These are phyloP conservation scores for Geranium rotundifolium DNA, from an alignment of 345 rosid genomes.

Conservation along the genomic window DNA sequence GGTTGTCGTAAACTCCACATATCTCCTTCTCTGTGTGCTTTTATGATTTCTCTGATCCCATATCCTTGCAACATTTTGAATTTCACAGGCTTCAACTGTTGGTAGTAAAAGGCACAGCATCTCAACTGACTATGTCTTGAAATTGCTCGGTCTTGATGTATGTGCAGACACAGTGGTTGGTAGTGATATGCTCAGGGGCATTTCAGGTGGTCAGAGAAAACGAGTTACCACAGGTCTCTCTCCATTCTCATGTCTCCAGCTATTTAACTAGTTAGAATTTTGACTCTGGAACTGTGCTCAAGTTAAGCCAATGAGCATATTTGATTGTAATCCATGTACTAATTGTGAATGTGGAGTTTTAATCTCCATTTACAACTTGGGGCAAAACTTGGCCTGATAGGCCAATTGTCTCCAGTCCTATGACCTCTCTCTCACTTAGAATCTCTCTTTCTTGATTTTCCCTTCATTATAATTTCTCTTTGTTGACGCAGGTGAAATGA, in stretches of 20 bases:
- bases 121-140: constrained; percentile 72
- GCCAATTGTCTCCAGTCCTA: neutral
- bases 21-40: neutral
- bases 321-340: neutral
- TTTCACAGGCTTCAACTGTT: constrained; percentile 63
- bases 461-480: neutral
- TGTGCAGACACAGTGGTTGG: constrained; percentile 86
- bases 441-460: too few species aligned
- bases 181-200: constrained; percentile 89
- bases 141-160: constrained; percentile 82
- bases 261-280: neutral
- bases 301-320: too few species aligned
- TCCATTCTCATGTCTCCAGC: neutral
- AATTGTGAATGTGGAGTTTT: neutral
- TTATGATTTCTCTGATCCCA: neutral
- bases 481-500: constrained; percentile 71
- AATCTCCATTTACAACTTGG: neutral
- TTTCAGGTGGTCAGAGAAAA: constrained; percentile 92
- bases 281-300: neutral
- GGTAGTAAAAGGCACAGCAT: constrained; percentile 65
- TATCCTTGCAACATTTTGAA: neutral
- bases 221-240: constrained; percentile 78
- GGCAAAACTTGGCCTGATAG: neutral
- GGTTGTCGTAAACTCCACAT: constrained; percentile 26
- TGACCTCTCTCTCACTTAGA: too few species aligned